Conservation (phyloP, 108 stramenopile genomes). For the Mediolabrus comicus region DNA sequence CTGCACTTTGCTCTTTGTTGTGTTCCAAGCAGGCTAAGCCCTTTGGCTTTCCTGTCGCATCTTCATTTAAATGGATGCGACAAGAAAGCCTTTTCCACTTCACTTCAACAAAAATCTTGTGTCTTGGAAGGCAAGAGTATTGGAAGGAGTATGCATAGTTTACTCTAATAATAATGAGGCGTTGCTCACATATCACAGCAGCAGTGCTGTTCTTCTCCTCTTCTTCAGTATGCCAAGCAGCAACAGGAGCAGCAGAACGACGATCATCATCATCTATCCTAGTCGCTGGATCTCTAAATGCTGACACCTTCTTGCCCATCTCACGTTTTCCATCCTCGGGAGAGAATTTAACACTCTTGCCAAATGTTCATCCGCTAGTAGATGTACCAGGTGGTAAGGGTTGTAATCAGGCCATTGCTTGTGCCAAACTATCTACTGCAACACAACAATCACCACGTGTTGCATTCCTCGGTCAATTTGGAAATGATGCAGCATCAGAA, state of each 20-base stretch:
- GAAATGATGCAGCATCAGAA: slow-evolving; percentile 56
- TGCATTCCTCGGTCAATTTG: slow-evolving; percentile 72
- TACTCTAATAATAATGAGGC: too few relatives aligned
- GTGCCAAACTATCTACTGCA: slow-evolving; percentile 41
- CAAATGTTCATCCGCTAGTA: slow-evolving; percentile 34
- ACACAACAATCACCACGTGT: slow-evolving; percentile 12
- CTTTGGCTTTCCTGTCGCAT: too few relatives aligned
- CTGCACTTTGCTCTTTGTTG: too few relatives aligned
- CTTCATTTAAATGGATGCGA: too few relatives aligned
- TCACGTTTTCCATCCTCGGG: slow-evolving; percentile 66
- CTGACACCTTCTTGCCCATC: slow-evolving; percentile 79
- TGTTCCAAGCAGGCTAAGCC: too few relatives aligned
- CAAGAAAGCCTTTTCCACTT: too few relatives aligned
- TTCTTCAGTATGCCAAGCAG: not conserved
- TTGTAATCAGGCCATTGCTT: slow-evolving; percentile 81
- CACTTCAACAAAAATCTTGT: too few relatives aligned
- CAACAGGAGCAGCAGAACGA: not conserved
- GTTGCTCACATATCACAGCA: not conserved
- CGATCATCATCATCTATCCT: slow-evolving; percentile 35
- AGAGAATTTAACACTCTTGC: slow-evolving; percentile 69
- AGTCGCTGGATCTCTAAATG: slow-evolving; percentile 74
- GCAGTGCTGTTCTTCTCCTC: not conserved
- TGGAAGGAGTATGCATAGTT: not conserved
- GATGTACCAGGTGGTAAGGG: slow-evolving; percentile 80
- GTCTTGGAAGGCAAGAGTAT: not conserved